A percentile compares a stretch with the other conserved stretches of the same genome.
phyloP scores from a whole-genome alignment of 192 early-diverging fungal genomes.

The Coemansia sp. region DNA sequence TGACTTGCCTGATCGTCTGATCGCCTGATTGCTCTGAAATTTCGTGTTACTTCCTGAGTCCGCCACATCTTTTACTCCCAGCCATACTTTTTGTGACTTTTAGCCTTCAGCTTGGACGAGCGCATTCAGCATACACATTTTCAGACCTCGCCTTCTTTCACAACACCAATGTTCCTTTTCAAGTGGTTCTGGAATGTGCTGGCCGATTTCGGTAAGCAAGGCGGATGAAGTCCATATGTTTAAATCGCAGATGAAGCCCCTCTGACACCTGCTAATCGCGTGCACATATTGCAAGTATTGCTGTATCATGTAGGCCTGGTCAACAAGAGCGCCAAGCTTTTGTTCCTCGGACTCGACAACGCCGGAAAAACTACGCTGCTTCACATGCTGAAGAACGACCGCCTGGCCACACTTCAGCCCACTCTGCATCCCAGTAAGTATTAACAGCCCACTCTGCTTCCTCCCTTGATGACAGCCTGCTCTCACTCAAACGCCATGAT shows the following conservation, averaged over 20 bases:
- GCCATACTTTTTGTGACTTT: not conserved
- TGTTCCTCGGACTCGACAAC: slow-evolving; percentile 98
- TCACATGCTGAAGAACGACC: slow-evolving; percentile 99
- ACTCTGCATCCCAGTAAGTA: slow-evolving; percentile 95
- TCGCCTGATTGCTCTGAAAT: not conserved
- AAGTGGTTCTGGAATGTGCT: slow-evolving; percentile 98
- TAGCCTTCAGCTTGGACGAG: slow-evolving; percentile 3
- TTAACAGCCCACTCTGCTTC: not conserved
- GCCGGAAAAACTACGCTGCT: slow-evolving; percentile 98
- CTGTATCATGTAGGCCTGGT: slow-evolving; percentile 73
- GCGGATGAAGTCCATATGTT: not conserved
- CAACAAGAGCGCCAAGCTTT: slow-evolving; percentile 98
- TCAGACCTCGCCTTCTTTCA: not conserved
- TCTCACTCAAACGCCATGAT: not conserved
- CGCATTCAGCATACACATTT: slow-evolving; percentile 7
- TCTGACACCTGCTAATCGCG: not conserved
- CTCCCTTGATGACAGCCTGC: not conserved
- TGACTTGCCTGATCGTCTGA: not conserved
- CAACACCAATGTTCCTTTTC: slow-evolving; percentile 81
- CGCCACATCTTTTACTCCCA: not conserved
- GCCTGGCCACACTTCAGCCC: slow-evolving; percentile 88
- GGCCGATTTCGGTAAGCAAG: slow-evolving; percentile 78
- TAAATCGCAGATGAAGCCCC: slow-evolving; percentile 6
- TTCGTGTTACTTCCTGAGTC: not conserved
- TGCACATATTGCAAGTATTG: slow-evolving; percentile 1